Conservation (phyloP, 805 yeast species). For the Saccharomycopsis capsularis region DNA sequence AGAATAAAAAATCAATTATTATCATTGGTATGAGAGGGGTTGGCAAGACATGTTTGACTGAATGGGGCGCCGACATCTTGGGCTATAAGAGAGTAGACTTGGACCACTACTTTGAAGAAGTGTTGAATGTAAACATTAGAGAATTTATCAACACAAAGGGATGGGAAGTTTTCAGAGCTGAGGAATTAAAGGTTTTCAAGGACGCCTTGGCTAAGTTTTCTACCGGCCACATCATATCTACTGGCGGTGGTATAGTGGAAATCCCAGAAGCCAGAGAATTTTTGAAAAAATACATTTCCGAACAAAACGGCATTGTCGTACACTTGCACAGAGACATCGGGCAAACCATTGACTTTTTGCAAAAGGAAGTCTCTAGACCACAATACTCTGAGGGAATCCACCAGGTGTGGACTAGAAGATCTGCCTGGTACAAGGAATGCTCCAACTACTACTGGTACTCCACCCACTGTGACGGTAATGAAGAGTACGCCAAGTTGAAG, state of each 20-base stretch:
- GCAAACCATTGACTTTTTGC: conserved; percentile 68
- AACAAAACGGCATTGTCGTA: conserved; percentile 68
- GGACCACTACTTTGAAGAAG: conserved; percentile 63
- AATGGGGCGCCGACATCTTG: conserved; percentile 64
- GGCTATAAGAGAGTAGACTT: conserved; percentile 69
- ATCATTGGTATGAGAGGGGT: conserved; percentile 98
- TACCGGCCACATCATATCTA: conserved; percentile 64
- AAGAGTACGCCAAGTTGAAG: conserved; percentile 51
- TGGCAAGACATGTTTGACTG: conserved; percentile 83
- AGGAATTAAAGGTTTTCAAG: conserved; percentile 53
- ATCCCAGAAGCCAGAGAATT: conserved; percentile 55
- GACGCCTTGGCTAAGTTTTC: conserved; percentile 37
- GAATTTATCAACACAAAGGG: conserved; percentile 57
- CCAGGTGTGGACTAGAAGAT: conserved; percentile 80
- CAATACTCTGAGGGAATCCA: conserved; percentile 74
- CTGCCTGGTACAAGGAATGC: conserved; percentile 69
- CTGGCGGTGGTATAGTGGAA: conserved; percentile 97
- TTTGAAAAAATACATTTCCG: conserved; percentile 44
- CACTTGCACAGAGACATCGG: conserved; percentile 86
- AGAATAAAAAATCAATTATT: conserved; percentile 57
- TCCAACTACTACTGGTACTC: conserved; percentile 75
- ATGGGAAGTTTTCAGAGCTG: conserved; percentile 80
- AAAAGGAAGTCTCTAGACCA: conserved; percentile 79
- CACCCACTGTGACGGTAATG: conserved; percentile 53
- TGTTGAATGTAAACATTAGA: conserved; percentile 45